Percentiles rank a stretch among this genome's conserved stretches.
Evolutionary conservation across 2,329 filamentous ascomycete genomes (phyloP).

Genomic region (Plenodomus lindquistii): DNA sequence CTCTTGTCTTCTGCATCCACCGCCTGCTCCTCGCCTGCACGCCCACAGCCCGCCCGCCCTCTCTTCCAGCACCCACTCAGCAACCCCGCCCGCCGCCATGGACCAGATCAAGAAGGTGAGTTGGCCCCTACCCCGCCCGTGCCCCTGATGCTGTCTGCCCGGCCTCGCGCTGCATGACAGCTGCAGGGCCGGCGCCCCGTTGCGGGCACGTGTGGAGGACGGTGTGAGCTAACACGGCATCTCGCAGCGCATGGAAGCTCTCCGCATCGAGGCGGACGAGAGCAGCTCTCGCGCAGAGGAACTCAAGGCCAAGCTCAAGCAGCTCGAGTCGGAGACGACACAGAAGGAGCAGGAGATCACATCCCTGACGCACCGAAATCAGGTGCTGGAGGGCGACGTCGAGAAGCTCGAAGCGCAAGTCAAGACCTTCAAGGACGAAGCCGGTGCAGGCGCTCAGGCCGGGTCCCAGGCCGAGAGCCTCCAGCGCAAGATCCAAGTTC

Average conservation of each 20-base stretch:
- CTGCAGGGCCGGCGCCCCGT: constrained; percentile 4
- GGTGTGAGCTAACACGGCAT: constrained; percentile 23
- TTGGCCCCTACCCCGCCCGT: constrained; percentile 47
- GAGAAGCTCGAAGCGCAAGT: constrained; percentile 87
- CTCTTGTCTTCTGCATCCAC: constrained; percentile 10
- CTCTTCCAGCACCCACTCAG: constrained; percentile 3
- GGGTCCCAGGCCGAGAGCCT: constrained; percentile 90
- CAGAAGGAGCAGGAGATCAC: constrained; percentile 98
- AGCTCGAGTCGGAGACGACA: constrained; percentile 90
- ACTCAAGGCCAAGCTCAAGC: constrained; percentile 83
- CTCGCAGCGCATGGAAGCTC: constrained; percentile 85
- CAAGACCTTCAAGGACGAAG: constrained; percentile 85
- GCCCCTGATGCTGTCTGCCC: constrained; percentile 14
- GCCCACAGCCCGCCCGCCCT: constrained; percentile 7
- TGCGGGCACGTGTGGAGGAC: constrained; percentile 4
- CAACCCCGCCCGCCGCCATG: constrained; percentile 56
- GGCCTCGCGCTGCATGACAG: constrained; percentile 2
- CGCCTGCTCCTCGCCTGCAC: constrained; percentile 2
- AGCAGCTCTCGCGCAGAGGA: constrained; percentile 81
- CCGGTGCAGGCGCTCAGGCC: constrained; percentile 79
- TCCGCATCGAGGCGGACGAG: constrained; percentile 92
- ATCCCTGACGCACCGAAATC: constrained; percentile 93
- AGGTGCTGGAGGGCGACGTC: constrained; percentile 83
- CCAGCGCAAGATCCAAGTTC: constrained; percentile 87
- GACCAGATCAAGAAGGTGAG: constrained; percentile 89